Conservation (phyloP, 495 filamentous ascomycete genomes). For the Cudoniella acicularis region DNA sequence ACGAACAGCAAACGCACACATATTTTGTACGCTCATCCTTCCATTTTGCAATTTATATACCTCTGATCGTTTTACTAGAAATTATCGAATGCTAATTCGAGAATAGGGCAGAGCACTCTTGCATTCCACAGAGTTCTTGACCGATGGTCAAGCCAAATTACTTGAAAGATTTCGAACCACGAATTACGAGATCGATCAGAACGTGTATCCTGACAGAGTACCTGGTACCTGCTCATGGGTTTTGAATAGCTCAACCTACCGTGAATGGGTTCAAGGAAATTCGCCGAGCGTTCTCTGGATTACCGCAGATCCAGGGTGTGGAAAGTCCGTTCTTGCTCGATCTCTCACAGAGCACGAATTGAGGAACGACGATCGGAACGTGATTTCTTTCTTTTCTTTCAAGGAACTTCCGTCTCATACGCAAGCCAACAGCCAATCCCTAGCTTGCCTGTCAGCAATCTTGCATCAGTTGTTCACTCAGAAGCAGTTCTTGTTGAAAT, state of each 20-base stretch:
- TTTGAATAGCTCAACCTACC: background rate
- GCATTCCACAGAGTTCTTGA: background rate
- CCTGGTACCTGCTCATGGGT: background rate
- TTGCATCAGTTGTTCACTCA: constrained; percentile 35
- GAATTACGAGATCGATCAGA: background rate
- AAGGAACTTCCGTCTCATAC: constrained; percentile 29
- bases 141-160: background rate
- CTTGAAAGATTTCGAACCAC: background rate
- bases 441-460: constrained; percentile 23
- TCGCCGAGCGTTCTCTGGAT: constrained; percentile 34
- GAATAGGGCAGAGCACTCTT: background rate
- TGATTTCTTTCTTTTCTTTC: constrained; percentile 30
- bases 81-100: background rate
- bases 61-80: too few species aligned
- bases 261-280: background rate
- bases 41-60: too few species aligned
- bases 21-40: background rate
- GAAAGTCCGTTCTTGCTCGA: constrained; percentile 40
- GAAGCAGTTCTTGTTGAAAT: constrained; percentile 12
- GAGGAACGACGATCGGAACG: constrained; percentile 17
- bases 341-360: constrained; percentile 28
- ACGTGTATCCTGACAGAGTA: background rate
- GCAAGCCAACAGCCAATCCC: constrained; percentile 13
- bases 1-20: background rate
- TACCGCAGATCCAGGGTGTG: constrained; percentile 40